Conservation (phyloP, 331 rosid species). For the Telfairia occidentalis region DNA sequence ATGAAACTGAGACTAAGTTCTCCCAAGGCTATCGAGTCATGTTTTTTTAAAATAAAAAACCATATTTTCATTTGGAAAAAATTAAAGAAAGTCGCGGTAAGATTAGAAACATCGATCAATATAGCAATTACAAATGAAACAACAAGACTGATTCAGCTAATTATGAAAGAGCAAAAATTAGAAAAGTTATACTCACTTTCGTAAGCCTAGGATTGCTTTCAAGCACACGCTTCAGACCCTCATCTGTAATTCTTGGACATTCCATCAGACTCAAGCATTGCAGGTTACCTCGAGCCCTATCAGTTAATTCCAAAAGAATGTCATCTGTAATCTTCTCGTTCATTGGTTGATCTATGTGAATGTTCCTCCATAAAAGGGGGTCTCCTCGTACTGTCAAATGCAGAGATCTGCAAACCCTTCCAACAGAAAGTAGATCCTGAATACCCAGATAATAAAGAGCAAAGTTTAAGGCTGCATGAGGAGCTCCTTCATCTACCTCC, state of each 20-base stretch:
- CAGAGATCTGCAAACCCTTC: slow-evolving; percentile 59
- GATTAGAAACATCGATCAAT: too few relatives aligned
- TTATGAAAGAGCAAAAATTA: neutral
- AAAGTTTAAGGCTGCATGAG: slow-evolving; percentile 42
- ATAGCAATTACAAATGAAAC: neutral
- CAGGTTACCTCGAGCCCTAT: slow-evolving; percentile 63
- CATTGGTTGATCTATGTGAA: slow-evolving; percentile 62
- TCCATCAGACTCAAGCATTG: slow-evolving; percentile 70
- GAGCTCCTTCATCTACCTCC: slow-evolving; percentile 30
- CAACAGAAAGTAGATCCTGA: slow-evolving; percentile 64
- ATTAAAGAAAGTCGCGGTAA: too few relatives aligned
- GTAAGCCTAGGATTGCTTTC: slow-evolving; percentile 56
- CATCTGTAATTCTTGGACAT: slow-evolving; percentile 77
- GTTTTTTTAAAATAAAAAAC: too few relatives aligned
- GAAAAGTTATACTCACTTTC: slow-evolving; percentile 42
- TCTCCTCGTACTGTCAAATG: slow-evolving; percentile 41
- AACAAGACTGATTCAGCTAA: neutral
- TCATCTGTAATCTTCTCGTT: slow-evolving; percentile 84
- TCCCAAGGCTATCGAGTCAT: too few relatives aligned
- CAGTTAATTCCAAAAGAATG: slow-evolving; percentile 47
- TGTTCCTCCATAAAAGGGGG: slow-evolving; percentile 64
- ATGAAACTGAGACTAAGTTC: too few relatives aligned
- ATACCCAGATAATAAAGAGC: slow-evolving; percentile 51
- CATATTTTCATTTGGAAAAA: too few relatives aligned
- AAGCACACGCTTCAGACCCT: slow-evolving; percentile 67